These are phyloP conservation scores for Spathaspora sp. DNA, from an alignment of 1,139 yeast species.

Conservation along the genomic window DNA sequence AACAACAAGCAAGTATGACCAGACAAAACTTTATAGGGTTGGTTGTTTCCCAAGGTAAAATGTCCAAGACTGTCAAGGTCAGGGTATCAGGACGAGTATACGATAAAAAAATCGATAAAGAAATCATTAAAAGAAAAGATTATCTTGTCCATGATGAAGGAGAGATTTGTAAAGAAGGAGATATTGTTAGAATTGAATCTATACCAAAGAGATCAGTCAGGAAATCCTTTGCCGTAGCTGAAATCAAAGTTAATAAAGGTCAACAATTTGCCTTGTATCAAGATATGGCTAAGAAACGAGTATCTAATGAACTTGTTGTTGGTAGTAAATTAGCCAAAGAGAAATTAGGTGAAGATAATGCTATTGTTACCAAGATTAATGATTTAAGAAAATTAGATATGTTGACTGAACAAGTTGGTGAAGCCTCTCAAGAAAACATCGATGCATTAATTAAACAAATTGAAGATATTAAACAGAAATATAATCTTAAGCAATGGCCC, in stretches of 20 bases:
- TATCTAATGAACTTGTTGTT: conserved; percentile 57
- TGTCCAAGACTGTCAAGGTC: conserved; percentile 94
- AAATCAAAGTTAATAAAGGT: conserved; percentile 85
- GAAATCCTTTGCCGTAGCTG: conserved; percentile 92
- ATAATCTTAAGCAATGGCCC: conserved; percentile 65
- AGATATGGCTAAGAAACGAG: conserved; percentile 66
- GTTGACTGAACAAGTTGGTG: conserved; percentile 31
- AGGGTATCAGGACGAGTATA: conserved; percentile 73
- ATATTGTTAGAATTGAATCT: conserved; percentile 88
- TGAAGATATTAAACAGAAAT: conserved; percentile 46
- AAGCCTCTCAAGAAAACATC: conserved; percentile 18
- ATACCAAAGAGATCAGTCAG: conserved; percentile 82
- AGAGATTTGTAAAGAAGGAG: conserved; percentile 90
- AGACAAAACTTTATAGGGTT: conserved; percentile 89
- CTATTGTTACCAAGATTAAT: conserved; percentile 39
- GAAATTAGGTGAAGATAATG: conserved; percentile 41
- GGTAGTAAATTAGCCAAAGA: conserved; percentile 50
- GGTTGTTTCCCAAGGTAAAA: conserved; percentile 93
- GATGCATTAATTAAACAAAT: conserved; percentile 48
- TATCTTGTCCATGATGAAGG: conserved; percentile 94
- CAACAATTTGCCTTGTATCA: conserved; percentile 85
- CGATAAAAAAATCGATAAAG: conserved; percentile 72
- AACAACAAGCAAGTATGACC: conserved; percentile 51
- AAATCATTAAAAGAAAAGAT: conserved; percentile 75
- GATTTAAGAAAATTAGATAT: conserved; percentile 50